These are phyloP conservation scores for Daldinia decipiens DNA, from an alignment of 495 filamentous ascomycete genomes.

Conservation along the genomic window DNA sequence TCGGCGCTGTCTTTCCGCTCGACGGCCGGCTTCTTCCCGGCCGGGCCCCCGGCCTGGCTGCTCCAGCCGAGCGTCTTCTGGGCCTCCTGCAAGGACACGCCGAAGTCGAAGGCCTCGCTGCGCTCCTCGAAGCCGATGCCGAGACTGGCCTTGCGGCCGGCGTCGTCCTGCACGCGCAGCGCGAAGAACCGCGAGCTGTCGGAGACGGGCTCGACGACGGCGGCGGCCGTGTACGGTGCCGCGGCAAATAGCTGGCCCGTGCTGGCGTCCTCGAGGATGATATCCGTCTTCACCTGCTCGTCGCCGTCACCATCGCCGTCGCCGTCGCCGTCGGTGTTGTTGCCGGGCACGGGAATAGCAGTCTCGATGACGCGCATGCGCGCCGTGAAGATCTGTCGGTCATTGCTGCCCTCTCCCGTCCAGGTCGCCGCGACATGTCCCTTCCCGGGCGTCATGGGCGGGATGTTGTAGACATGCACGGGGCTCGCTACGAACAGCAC, in stretches of 20 bases:
- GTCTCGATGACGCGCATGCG: constrained; percentile 83
- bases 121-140: constrained; percentile 90
- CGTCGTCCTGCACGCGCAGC: constrained; percentile 74
- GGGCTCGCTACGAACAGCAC: constrained; percentile 74
- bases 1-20: constrained; percentile 52
- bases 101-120: constrained; percentile 83
- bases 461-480: constrained; percentile 84
- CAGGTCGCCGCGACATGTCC: constrained; percentile 79
- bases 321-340: constrained; percentile 11
- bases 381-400: constrained; percentile 81
- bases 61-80: constrained; percentile 63
- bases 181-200: constrained; percentile 85
- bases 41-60: constrained; percentile 32
- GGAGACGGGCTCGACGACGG: constrained; percentile 73
- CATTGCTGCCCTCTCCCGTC: constrained; percentile 71
- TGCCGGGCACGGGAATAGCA: constrained; percentile 56
- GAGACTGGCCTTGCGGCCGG: constrained; percentile 73
- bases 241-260: constrained; percentile 82
- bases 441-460: constrained; percentile 72
- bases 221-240: constrained; percentile 70
- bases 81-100: constrained; percentile 79
- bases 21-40: constrained; percentile 41
- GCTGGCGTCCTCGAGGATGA: constrained; percentile 76
- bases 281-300: constrained; percentile 70
- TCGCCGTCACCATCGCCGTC: constrained; percentile 39